Evolutionary conservation across 495 filamentous ascomycete species (phyloP).

Genomic region (Aspergillus nidulans): DNA sequence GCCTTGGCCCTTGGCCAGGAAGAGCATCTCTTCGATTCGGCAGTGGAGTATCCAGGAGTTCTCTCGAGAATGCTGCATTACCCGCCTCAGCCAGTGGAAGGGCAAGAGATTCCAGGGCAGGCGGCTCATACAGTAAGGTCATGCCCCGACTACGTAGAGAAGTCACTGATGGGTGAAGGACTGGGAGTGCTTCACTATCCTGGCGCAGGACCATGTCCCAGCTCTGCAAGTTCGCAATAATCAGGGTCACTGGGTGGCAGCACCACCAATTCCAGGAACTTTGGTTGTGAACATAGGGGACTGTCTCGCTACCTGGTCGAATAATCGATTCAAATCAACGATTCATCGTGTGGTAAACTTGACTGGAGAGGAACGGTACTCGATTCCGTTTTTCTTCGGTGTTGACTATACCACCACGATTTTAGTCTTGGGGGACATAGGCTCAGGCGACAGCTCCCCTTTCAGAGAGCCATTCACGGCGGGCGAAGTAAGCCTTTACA

Average conservation of each 20-base stretch:
- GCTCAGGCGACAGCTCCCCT: conserved; percentile 10
- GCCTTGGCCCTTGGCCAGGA: conserved; percentile 41
- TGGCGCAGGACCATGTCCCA: conserved; percentile 33
- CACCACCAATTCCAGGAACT: conserved; percentile 37
- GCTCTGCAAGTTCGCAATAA: conserved; percentile 43
- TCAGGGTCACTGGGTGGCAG: conserved; percentile 38
- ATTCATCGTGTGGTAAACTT: conserved; percentile 49
- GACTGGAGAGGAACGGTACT: conserved; percentile 41
- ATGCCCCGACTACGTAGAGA: not conserved
- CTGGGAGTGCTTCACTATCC: conserved; percentile 45
- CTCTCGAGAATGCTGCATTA: conserved; percentile 44
- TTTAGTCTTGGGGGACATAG: conserved; percentile 18
- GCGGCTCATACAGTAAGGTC: conserved; percentile 38
- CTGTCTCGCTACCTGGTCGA: conserved; percentile 44
- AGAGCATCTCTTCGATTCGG: conserved; percentile 41
- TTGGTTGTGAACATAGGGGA: conserved; percentile 52
- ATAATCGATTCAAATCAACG: conserved; percentile 42
- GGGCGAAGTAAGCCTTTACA: conserved; percentile 15
- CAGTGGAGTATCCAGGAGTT: conserved; percentile 38
- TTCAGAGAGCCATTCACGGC: conserved; percentile 23
- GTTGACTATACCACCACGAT: conserved; percentile 29
- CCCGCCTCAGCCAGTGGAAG: conserved; percentile 29
- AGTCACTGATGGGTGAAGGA: conserved; percentile 21
- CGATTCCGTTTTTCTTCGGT: conserved; percentile 47
- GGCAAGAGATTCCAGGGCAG: conserved; percentile 37